Percentiles rank a stretch among this genome's conserved stretches.
Conservation (phyloP, 2,329 filamentous ascomycete genomes). For the Xylaria sp. region DNA sequence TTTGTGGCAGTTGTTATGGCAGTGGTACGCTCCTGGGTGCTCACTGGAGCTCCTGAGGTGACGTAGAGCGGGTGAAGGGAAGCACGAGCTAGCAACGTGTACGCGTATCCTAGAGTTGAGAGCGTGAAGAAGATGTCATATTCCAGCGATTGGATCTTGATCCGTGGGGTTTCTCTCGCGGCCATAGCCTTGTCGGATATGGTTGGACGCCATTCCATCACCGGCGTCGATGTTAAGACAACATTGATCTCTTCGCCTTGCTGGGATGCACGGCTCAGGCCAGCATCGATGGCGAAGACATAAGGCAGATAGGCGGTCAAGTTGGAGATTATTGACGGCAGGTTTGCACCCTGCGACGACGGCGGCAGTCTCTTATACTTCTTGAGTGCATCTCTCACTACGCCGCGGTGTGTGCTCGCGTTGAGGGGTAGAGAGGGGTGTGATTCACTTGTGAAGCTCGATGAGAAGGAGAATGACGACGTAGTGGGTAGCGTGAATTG, state of each 20-base stretch:
- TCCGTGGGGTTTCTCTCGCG: conserved; percentile 71
- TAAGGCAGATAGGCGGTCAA: conserved; percentile 85
- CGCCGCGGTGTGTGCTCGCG: conserved; percentile 83
- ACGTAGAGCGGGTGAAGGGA: conserved; percentile 79
- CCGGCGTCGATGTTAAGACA: conserved; percentile 67
- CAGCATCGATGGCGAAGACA: conserved; percentile 78
- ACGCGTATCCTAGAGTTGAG: conserved; percentile 78
- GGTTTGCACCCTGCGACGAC: conserved; percentile 73
- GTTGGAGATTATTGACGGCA: conserved; percentile 74
- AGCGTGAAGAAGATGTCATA: conserved; percentile 85
- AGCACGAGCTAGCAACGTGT: conserved; percentile 77
- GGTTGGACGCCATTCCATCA: conserved; percentile 86
- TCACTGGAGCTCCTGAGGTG: conserved; percentile 68
- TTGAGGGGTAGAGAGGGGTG: conserved; percentile 89
- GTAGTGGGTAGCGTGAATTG: conserved; percentile 90
- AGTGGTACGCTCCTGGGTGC: conserved; percentile 72
- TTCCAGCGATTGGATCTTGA: conserved; percentile 78
- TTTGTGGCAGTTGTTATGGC: conserved; percentile 80
- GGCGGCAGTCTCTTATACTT: conserved; percentile 86
- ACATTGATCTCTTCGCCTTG: conserved; percentile 72
- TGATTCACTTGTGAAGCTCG: conserved; percentile 79
- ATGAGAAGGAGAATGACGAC: conserved; percentile 83
- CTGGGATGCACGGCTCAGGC: conserved; percentile 67
- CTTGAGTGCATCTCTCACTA: conserved; percentile 86
- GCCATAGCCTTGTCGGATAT: conserved; percentile 73